Evolutionary conservation across 2,329 filamentous ascomycete genomes (phyloP).

Genomic region (Dactylonectria macrodidyma): DNA sequence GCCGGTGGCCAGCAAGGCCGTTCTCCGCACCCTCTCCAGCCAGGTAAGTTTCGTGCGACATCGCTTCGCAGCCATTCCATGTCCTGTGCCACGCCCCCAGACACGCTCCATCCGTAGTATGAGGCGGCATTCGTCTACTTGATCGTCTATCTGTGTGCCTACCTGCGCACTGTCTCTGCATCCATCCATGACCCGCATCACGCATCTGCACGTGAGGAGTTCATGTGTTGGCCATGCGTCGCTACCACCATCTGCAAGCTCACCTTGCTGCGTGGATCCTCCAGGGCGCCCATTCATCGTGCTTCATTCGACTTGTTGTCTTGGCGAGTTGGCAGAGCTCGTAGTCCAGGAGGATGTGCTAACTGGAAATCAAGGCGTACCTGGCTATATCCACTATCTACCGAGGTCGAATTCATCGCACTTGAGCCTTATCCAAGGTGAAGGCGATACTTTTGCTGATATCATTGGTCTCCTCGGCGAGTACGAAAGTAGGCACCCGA

Average conservation of each 20-base stretch:
- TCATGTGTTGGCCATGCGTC: slow-evolving; percentile 22
- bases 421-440: slow-evolving; percentile 67
- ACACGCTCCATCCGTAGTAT: slow-evolving; percentile 40
- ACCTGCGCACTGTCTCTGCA: slow-evolving; percentile 23
- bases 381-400: slow-evolving; percentile 67
- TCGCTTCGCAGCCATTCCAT: slow-evolving; percentile 35
- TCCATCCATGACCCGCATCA: slow-evolving; percentile 27
- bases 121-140: slow-evolving; percentile 18
- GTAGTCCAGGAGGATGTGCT: slow-evolving; percentile 40
- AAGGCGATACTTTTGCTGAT: slow-evolving; percentile 78
- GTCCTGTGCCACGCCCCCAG: slow-evolving; percentile 37
- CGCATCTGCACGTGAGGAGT: slow-evolving; percentile 25
- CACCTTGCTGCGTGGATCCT: slow-evolving; percentile 38
- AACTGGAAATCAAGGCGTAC: slow-evolving; percentile 41
- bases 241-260: slow-evolving; percentile 31
- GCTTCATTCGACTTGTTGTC: slow-evolving; percentile 34
- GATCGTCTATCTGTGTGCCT: slow-evolving; percentile 23
- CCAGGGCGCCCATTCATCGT: slow-evolving; percentile 41
- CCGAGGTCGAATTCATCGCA: slow-evolving; percentile 60
- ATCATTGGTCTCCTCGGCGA: slow-evolving; percentile 81
- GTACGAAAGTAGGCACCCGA: slow-evolving; percentile 73
- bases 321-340: slow-evolving; percentile 29
- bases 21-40: slow-evolving; percentile 59
- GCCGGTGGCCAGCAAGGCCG: slow-evolving; percentile 54
- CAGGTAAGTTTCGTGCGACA: slow-evolving; percentile 57